A percentile compares a stretch with the other conserved stretches of the same genome.
These are phyloP conservation scores for Ensete ventricosum DNA, from an alignment of 176 grass and related monocot genomes.

Conservation along the genomic window DNA sequence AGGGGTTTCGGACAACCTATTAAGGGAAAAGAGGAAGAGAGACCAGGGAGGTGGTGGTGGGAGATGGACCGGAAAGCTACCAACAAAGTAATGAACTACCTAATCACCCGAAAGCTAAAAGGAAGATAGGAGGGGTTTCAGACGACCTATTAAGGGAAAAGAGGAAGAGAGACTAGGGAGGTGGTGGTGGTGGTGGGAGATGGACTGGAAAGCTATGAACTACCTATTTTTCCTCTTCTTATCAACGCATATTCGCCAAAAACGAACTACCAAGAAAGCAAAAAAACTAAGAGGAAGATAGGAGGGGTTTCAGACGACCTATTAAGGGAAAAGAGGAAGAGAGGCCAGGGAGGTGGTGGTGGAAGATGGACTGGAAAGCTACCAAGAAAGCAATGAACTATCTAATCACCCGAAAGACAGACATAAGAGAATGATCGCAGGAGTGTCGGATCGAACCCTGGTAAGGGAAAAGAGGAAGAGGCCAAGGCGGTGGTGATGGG, in stretches of 20 bases:
- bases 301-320: neutral
- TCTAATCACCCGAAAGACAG: neutral
- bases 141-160: neutral
- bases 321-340: neutral
- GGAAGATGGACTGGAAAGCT: too few species aligned
- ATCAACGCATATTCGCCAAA: too few species aligned
- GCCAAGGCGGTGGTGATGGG: constrained; percentile 68
- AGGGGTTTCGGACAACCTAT: neutral
- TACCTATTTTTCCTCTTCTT: too few species aligned
- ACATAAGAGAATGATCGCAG: neutral
- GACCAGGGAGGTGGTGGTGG: neutral
- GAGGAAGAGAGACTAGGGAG: neutral
- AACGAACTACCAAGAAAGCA: too few species aligned
- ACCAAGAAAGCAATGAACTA: neutral
- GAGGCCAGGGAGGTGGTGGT: neutral
- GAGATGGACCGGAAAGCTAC: neutral
- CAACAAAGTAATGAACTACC: neutral
- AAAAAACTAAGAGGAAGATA: too few species aligned
- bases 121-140: neutral
- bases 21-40: neutral
- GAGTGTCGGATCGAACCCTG: constrained; percentile 28
- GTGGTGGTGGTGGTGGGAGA: neutral
- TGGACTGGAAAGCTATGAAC: neutral
- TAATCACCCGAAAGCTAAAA: neutral
- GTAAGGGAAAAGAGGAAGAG: constrained; percentile 81